Percentiles rank a stretch among this genome's conserved stretches.
These are phyloP conservation scores for Vicia sativa DNA, from an alignment of 306 rosid species.

Conservation along the genomic window DNA sequence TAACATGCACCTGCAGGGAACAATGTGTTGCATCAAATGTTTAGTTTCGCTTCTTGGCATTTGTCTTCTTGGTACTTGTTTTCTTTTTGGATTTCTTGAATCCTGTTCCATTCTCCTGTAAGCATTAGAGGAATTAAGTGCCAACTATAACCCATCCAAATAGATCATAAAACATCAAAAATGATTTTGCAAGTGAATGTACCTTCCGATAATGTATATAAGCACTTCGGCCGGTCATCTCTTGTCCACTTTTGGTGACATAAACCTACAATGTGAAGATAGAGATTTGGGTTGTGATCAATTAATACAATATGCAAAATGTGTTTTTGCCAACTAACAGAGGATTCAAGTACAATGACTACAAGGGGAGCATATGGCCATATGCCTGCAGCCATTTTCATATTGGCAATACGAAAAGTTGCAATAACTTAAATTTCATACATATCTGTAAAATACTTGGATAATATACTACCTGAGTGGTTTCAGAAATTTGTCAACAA, in stretches of 20 bases:
- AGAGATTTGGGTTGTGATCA: conserved; percentile 35
- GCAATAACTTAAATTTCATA: conserved; percentile 23
- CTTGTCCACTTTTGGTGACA: conserved; percentile 70
- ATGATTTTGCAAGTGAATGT: conserved; percentile 12
- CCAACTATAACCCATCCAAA: not conserved
- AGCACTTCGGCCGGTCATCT: conserved; percentile 67
- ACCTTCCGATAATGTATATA: conserved; percentile 72
- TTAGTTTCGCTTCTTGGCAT: conserved; percentile 54
- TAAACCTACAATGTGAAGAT: conserved; percentile 60
- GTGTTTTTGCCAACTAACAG: conserved; percentile 7
- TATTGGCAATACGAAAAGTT: not conserved
- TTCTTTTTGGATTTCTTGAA: conserved; percentile 55
- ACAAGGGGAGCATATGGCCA: not conserved
- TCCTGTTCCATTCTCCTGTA: conserved; percentile 70
- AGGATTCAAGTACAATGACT: conserved; percentile 16
- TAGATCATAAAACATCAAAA: conserved; percentile 9
- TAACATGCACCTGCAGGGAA: conserved; percentile 21
- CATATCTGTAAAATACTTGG: not conserved
- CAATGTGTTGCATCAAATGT: conserved; percentile 14
- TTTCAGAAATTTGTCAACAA: conserved; percentile 2
- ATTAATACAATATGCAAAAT: conserved; percentile 28
- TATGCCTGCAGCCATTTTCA: conserved; percentile 2
- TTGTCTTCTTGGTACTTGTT: conserved; percentile 47
- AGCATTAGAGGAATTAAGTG: conserved; percentile 40
- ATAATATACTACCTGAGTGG: conserved; percentile 4